Base-by-base conservation (phyloP, 2,329 filamentous ascomycete genomes). In the Myriosclerotinia curreyana region DNA sequence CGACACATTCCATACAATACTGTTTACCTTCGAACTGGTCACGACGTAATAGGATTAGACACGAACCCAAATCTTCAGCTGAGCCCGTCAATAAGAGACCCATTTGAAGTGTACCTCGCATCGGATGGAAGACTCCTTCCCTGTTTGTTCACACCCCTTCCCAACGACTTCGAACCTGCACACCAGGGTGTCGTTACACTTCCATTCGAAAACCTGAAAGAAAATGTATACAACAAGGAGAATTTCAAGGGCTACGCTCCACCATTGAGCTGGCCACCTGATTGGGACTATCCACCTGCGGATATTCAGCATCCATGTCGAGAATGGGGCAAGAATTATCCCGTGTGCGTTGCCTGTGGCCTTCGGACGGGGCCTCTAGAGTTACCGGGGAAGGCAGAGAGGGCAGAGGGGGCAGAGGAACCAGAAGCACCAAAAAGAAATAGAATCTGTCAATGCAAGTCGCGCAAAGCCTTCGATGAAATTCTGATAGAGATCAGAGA, bases 221-320 rank as follows among this genome's bases (percentile, higher is more conserved):
- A 34, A 17, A 60, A 53, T 40, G 34, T 60, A 49, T 64, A 52
- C 12, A 52, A 38, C 7, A 14, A 11, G 9, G 46, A 48, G 11
- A 52, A 31, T n/a, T 64, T 64, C 17, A 46, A 53, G 40, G 3
- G n/a, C 6, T 36, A 64, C 11, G 31, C 11, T 22, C 38, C 40
- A 2, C 62, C 62, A 6, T 34, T 25, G 8, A 25, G 22, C 15
- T 64, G 38, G 55, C 62, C 56, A 9, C n/a, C n/a, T 6, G 34
- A 9, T 34, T 64, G 62, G 62, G 46, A 36, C 5, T 64, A 64
- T 34, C 62, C 55, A 20, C 55, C 62, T 44, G 28, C 25, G 15
- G 55, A 60, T 38, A 60, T 61, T 20, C 55, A 64, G 48, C 62
- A 60, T 60, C 54, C 55, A 14, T 59, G 61, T 50, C 25, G 25